Evolutionary conservation across 179 eudicot genomes (phyloP).

Genomic region (Silene noctiflora): DNA sequence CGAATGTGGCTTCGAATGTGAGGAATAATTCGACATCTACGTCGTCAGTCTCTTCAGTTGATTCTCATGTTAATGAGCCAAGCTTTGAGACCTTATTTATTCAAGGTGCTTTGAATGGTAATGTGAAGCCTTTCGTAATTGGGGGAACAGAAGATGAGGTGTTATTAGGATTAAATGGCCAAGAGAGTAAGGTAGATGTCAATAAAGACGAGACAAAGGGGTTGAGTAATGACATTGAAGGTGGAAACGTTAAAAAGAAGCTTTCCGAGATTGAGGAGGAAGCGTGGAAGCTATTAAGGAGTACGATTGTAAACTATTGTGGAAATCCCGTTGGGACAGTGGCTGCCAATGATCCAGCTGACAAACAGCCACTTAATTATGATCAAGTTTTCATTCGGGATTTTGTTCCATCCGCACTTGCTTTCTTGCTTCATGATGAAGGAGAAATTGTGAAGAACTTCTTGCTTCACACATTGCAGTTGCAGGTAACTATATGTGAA

Average conservation of each 20-base stretch:
- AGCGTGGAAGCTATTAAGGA: slow-evolving; percentile 38
- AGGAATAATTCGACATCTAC: slow-evolving; percentile 31
- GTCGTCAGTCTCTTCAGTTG: slow-evolving; percentile 19
- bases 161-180: slow-evolving; percentile 18
- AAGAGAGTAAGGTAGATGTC: slow-evolving; percentile 17
- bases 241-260: slow-evolving; percentile 19
- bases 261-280: slow-evolving; percentile 34
- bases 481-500: slow-evolving; percentile 31
- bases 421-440: slow-evolving; percentile 40
- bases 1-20: slow-evolving; percentile 28
- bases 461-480: slow-evolving; percentile 40
- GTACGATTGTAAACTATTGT: slow-evolving; percentile 35
- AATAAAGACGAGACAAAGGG: slow-evolving; percentile 19
- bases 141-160: slow-evolving; percentile 17
- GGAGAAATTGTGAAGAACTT: slow-evolving; percentile 40
- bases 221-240: slow-evolving; percentile 11
- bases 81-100: slow-evolving; percentile 33
- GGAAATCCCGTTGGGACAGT: slow-evolving; percentile 40
- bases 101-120: slow-evolving; percentile 33
- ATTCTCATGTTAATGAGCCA: slow-evolving; percentile 27
- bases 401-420: slow-evolving; percentile 41
- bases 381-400: slow-evolving; percentile 44
- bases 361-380: slow-evolving; percentile 29
- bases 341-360: slow-evolving; percentile 36
- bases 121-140: slow-evolving; percentile 26